Evolutionary conservation across 2,329 filamentous ascomycete species (phyloP), one percentile per base, ranked within the genome.

Genomic region (Scytalidium sp.): DNA sequence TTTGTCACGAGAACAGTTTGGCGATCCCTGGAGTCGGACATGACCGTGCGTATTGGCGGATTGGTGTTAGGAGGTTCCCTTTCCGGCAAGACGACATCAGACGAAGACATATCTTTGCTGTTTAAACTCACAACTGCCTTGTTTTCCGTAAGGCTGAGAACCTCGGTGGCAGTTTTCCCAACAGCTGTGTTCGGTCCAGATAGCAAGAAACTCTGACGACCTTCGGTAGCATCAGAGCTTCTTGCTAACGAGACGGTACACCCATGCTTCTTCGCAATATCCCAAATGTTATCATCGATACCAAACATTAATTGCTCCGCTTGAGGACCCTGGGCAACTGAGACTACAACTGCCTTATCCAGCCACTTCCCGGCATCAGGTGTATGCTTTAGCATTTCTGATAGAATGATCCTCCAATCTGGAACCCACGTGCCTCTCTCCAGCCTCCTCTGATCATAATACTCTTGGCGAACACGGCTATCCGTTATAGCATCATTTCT

Each of bases 371-470:
- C 52, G 22, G 55, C 45, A 6, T 50, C 36, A 7, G 55, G 56
- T 10, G 57, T 60, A 40, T 53, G 9, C 11, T 53, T 43, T 19
- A 36, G 29, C 36, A 62, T 32, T 40, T 46, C 47, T 15, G 41
- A 17, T 13, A 62, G 52, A 19, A 60, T 53, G 10, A 32, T 41
- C 15, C 58, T 52, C 60, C 60, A 62, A 41, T 60, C 56, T 13
- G 57, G 51, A n/a, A 36, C n/a, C 45, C 46, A 55, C 32, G 39
- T 40, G 20, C 19, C 25, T 27, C 21, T 40, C 43, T 48, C 29
- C 36, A 36, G 32, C 32, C 32, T 36, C 32, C 32, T 36, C 32
- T 36, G 32, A 36, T 36, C 32, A n/a, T 7, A 36, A 2, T 58
- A 59, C 9, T 53, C 50, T 43, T 60, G 47, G 39, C 53, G 49